phyloP scores from a whole-genome alignment of 805 yeast genomes.

The Priceomyces medius region DNA sequence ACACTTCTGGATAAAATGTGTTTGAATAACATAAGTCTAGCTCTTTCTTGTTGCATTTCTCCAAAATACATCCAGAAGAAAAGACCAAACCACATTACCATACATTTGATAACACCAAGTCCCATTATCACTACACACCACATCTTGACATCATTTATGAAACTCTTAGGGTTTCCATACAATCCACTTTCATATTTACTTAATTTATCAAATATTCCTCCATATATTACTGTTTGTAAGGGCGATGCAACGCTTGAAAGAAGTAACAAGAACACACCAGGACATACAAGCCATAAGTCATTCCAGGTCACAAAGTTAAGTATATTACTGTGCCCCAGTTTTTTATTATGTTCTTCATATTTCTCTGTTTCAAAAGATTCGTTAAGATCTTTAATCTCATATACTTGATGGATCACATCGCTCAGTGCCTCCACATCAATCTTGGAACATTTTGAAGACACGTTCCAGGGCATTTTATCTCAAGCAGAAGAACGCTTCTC shows the following conservation, averaged over 20 bases:
- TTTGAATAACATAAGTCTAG: slow-evolving; percentile 46
- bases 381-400: neutral
- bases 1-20: slow-evolving; percentile 47
- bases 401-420: neutral
- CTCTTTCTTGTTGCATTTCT: slow-evolving; percentile 62
- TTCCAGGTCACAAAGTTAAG: slow-evolving; percentile 15
- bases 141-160: slow-evolving; percentile 23
- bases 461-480: neutral
- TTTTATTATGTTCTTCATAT: neutral
- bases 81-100: slow-evolving; percentile 52
- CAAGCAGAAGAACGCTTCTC: too few relatives aligned
- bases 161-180: slow-evolving; percentile 21
- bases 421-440: neutral
- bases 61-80: slow-evolving; percentile 68
- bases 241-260: slow-evolving; percentile 60
- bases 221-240: slow-evolving; percentile 61
- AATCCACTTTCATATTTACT: slow-evolving; percentile 26
- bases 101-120: slow-evolving; percentile 30
- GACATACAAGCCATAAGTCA: slow-evolving; percentile 15
- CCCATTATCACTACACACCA: slow-evolving; percentile 34
- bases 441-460: neutral
- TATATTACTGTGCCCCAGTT: slow-evolving; percentile 1
- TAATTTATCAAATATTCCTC: slow-evolving; percentile 52
- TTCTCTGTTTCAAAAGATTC: neutral
- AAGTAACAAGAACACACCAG: slow-evolving; percentile 40